These are phyloP conservation scores for Aegilops tauschii DNA, from an alignment of 176 grass and related monocot genomes.

Conservation along the genomic window DNA sequence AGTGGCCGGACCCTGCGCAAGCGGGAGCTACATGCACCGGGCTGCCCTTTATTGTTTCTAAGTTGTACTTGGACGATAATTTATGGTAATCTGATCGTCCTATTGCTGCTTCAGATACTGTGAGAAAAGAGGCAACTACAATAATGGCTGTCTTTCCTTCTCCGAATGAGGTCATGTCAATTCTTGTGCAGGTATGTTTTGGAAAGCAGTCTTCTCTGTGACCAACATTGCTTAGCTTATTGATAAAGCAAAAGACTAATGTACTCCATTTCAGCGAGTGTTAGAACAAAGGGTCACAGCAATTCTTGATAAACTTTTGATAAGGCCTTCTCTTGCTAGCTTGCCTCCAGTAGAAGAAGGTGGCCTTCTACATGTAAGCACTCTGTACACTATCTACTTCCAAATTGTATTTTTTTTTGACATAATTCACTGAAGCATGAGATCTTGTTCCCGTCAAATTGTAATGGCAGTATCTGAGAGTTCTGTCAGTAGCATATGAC, in stretches of 20 bases:
- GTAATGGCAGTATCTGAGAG: conserved; percentile 82
- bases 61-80: conserved; percentile 1
- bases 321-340: conserved; percentile 86
- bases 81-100: conserved; percentile 28
- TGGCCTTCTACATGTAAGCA: conserved; percentile 73
- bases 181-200: conserved; percentile 87
- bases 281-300: conserved; percentile 92
- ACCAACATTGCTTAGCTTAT: conserved; percentile 24
- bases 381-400: conserved; percentile 22
- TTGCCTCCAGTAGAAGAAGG: conserved; percentile 84
- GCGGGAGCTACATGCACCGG: no score
- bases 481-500: conserved; percentile 86
- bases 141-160: conserved; percentile 96
- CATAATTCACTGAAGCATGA: conserved; percentile 12
- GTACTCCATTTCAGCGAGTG: conserved; percentile 73
- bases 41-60: neutral
- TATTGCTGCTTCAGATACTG: conserved; percentile 70
- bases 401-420: conserved; percentile 28
- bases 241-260: conserved; percentile 38
- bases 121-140: conserved; percentile 86
- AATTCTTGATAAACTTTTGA: conserved; percentile 92
- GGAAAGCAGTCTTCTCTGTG: conserved; percentile 19
- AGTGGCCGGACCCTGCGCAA: no score
- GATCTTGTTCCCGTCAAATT: conserved; percentile 30
- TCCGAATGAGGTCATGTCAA: conserved; percentile 98